These are phyloP conservation scores for Aspergillus panamensis DNA, from an alignment of 495 filamentous ascomycete species.

Conservation along the genomic window DNA sequence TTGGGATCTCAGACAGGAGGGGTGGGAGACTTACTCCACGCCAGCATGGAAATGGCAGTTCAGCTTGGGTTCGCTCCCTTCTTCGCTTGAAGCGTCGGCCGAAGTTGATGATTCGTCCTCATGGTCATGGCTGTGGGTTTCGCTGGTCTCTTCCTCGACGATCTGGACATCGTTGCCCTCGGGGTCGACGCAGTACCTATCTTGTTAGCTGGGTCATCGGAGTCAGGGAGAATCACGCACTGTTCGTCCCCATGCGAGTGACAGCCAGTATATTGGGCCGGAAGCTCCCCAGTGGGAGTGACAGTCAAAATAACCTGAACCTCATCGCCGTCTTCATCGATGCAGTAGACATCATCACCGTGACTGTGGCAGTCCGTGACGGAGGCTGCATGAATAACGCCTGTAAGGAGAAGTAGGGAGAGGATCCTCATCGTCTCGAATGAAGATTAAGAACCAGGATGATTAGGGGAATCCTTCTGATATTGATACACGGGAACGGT, in stretches of 20 bases:
- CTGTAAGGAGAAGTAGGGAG: conserved; percentile 5
- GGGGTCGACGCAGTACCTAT: conserved; percentile 45
- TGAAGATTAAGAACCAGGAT: too few species aligned
- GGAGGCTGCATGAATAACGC: conserved; percentile 18
- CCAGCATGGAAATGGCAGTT: conserved; percentile 67
- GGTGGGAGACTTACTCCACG: conserved; percentile 47
- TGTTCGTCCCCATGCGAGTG: conserved; percentile 45
- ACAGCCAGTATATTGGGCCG: conserved; percentile 50
- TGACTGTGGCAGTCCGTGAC: conserved; percentile 42
- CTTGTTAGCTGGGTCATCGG: background rate
- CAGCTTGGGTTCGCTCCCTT: conserved; percentile 3
- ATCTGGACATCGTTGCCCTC: conserved; percentile 48
- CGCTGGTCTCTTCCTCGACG: conserved; percentile 20
- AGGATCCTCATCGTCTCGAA: conserved; percentile 7
- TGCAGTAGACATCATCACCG: conserved; percentile 40
- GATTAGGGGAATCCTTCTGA: background rate
- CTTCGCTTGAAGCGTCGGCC: background rate
- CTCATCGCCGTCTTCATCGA: conserved; percentile 36
- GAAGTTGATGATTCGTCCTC: conserved; percentile 11
- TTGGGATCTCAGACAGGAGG: conserved; percentile 3
- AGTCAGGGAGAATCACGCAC: conserved; percentile 28
- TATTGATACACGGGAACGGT: background rate
- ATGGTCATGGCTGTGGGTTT: conserved; percentile 11
- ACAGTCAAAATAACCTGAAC: conserved; percentile 37
- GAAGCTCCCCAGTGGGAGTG: conserved; percentile 42